These are phyloP conservation scores for Cutaneotrichosporon cavernicola DNA, from an alignment of 1,284 basidiomycete species.

Conservation along the genomic window DNA sequence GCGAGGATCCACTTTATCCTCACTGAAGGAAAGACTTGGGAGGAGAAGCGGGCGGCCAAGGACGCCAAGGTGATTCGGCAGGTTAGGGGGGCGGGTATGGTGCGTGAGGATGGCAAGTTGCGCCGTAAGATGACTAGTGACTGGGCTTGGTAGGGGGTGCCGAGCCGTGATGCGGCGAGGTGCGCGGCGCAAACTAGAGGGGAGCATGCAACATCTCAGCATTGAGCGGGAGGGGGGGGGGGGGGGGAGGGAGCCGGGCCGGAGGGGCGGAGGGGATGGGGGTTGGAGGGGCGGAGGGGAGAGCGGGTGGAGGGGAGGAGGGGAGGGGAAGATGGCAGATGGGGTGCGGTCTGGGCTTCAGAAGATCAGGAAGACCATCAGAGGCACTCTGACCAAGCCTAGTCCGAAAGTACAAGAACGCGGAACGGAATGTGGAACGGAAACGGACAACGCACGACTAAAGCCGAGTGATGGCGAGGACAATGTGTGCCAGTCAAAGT, in stretches of 20 bases:
- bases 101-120: slow-evolving; percentile 74
- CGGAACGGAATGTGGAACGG: too few relatives aligned
- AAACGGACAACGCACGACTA: too few relatives aligned
- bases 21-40: slow-evolving; percentile 76
- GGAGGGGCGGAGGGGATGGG: not conserved
- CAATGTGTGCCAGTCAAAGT: too few relatives aligned
- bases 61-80: slow-evolving; percentile 67
- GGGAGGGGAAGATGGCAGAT: not conserved
- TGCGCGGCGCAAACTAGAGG: not conserved
- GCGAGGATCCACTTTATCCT: slow-evolving; percentile 76
- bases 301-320: not conserved
- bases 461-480: too few relatives aligned
- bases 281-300: not conserved
- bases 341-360: too few relatives aligned
- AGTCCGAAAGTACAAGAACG: too few relatives aligned
- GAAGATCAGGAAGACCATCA: too few relatives aligned
- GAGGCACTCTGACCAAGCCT: too few relatives aligned
- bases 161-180: too few relatives aligned
- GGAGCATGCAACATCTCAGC: slow-evolving; percentile 4
- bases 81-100: slow-evolving; percentile 73
- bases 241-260: not conserved
- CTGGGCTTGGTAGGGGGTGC: slow-evolving; percentile 72
- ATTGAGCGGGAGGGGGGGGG: not conserved
- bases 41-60: slow-evolving; percentile 65
- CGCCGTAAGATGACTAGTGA: slow-evolving; percentile 64